These are phyloP conservation scores for Pseudogymnoascus sp. DNA, from an alignment of 2,329 filamentous ascomycete genomes.

Conservation along the genomic window DNA sequence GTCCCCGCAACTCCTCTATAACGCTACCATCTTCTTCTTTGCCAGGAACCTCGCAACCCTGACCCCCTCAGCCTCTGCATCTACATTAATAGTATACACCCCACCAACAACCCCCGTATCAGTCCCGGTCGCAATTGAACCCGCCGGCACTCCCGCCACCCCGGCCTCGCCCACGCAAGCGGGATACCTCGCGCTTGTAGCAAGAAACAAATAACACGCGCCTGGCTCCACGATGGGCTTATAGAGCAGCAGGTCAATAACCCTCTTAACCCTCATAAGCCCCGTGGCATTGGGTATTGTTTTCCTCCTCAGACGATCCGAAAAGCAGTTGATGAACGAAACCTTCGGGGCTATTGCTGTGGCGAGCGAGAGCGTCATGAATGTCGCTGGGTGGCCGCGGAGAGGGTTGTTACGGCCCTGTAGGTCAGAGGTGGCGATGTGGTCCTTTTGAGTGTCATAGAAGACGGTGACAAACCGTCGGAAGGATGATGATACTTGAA, in stretches of 20 bases:
- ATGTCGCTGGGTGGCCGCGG: background rate
- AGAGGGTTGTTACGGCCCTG: background rate
- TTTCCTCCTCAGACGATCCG: background rate
- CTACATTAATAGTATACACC: constrained; percentile 27
- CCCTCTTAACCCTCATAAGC: background rate
- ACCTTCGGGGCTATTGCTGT: background rate
- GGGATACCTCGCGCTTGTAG: constrained; percentile 29
- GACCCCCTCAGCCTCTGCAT: constrained; percentile 22
- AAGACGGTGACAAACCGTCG: constrained; percentile 47
- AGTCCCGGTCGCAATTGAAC: constrained; percentile 21
- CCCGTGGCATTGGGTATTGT: background rate
- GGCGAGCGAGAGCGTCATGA: background rate
- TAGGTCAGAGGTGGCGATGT: background rate
- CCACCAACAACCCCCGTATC: constrained; percentile 28
- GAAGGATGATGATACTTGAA: constrained; percentile 38
- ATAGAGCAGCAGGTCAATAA: background rate
- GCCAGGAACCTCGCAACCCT: no score
- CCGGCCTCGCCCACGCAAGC: background rate
- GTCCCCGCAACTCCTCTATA: no score
- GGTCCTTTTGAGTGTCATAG: background rate
- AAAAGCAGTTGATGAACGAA: constrained; percentile 7
- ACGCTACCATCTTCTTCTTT: no score
- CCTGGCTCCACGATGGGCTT: constrained; percentile 24
- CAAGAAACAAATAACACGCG: constrained; percentile 30
- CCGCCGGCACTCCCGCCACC: constrained; percentile 16